Evolutionary conservation across 257 asterid species (phyloP).

Genomic region (Solanum medicagineum): DNA sequence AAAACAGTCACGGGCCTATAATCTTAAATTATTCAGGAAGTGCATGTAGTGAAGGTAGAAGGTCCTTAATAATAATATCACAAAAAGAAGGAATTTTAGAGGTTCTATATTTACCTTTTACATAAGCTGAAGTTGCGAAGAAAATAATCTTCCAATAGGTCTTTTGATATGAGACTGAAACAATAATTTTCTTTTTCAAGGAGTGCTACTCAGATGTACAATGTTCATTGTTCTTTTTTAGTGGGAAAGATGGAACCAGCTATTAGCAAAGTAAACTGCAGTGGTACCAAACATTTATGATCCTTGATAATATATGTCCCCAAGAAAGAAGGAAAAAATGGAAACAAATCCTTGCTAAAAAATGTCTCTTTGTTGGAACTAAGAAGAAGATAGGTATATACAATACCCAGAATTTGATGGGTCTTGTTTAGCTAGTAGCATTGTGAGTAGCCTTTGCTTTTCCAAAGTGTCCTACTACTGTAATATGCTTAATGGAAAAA

Average conservation of each 20-base stretch:
- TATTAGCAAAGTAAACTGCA: not conserved
- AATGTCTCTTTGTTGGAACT: not conserved
- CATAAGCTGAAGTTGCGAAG: not conserved
- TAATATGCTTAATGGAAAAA: not conserved
- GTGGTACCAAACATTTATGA: not conserved
- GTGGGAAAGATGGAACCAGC: not conserved
- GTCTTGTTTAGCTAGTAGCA: not conserved
- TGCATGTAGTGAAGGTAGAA: not conserved
- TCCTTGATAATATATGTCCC: not conserved
- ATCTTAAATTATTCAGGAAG: not conserved
- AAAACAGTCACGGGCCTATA: not conserved
- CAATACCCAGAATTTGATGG: not conserved
- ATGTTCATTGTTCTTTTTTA: not conserved
- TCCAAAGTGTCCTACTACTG: not conserved
- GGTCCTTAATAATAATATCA: not conserved
- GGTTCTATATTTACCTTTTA: not conserved
- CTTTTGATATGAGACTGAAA: not conserved
- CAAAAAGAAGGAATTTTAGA: not conserved
- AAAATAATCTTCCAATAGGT: not conserved
- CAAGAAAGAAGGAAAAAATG: not conserved
- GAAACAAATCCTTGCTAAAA: not conserved
- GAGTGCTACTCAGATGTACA: not conserved
- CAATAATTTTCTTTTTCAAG: not conserved
- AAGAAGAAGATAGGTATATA: not conserved
- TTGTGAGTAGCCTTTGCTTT: not conserved